Evolutionary conservation across 2,329 filamentous ascomycete genomes (phyloP), one percentile per base, ranked within the genome.

Genomic region (Alternaria consortialis): DNA sequence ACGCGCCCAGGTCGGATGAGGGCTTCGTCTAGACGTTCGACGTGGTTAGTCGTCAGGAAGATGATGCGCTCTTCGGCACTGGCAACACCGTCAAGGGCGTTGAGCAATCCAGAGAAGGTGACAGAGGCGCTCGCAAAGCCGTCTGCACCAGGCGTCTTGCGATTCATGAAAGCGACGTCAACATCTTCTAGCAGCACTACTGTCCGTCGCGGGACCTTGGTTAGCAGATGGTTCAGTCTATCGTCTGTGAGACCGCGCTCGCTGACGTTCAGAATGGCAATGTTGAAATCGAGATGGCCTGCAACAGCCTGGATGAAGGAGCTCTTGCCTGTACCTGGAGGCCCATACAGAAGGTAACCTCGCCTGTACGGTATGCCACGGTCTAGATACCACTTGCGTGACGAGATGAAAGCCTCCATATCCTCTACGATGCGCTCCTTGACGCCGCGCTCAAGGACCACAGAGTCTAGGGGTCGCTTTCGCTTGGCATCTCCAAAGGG

Each of bases 231-330:
- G 25, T 94, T 94, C 56, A 97, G 82, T 67, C 94, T 88, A 75
- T 97, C 92, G 70, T 97, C 94, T 2, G 93, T 97, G 74, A 97
- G 86, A 15, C 94, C 94, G 56, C 92, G 86, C 81, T 97, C 92
- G 79, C 91, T 95, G 31, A 97, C 86, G 70, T 97, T 97, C 67
- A 97, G 84, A 81, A 97, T 94, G 53, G 94, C 93, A 69, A 97
- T 95, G 70, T 92, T 92, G 77, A 94, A 97, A 76, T 97, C 92
- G 58, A 97, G 80, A 73, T 95, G 90, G n/a, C 93, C 94, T 0
- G 95, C 95, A 42, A 99, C 82, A 0, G 95, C 94, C 79, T 97
- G 93, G 64, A 99, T 97, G 70, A 99, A 98, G 0, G 93, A 97
- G 62, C 91, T 97, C 82, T 97, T 98, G 36, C 93, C 96, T 42